These are phyloP conservation scores for Chaetomium olivaceum DNA, from an alignment of 2,329 filamentous ascomycete species.

Conservation along the genomic window DNA sequence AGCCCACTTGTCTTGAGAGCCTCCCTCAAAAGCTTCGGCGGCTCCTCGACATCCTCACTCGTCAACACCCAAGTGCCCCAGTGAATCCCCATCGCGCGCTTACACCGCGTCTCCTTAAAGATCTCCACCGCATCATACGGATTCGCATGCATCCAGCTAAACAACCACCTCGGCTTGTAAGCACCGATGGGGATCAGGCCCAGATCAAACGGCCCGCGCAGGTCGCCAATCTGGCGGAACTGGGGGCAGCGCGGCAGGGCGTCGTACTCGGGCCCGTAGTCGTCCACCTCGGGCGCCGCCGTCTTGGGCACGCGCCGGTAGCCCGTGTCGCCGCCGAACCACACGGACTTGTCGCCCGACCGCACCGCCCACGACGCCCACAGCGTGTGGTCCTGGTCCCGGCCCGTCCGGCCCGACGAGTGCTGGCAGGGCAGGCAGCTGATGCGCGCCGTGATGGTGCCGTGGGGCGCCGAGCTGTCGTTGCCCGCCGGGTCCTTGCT, in stretches of 20 bases:
- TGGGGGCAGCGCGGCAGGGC: constrained; percentile 75
- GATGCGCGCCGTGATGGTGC: constrained; percentile 68
- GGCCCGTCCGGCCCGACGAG: constrained; percentile 65
- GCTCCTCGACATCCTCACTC: constrained; percentile 80
- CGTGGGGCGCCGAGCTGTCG: constrained; percentile 27
- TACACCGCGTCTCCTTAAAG: constrained; percentile 79
- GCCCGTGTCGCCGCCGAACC: constrained; percentile 88
- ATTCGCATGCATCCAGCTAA: constrained; percentile 82
- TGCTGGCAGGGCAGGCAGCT: constrained; percentile 86
- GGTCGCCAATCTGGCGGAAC: constrained; percentile 78
- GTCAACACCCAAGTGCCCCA: constrained; percentile 92
- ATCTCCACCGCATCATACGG: constrained; percentile 88
- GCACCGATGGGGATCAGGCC: constrained; percentile 93
- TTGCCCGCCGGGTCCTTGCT: constrained; percentile 12
- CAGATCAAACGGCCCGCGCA: constrained; percentile 83
- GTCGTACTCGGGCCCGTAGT: constrained; percentile 68
- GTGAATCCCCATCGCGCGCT: constrained; percentile 79
- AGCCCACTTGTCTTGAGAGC: constrained; percentile 69
- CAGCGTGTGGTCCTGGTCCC: constrained; percentile 74
- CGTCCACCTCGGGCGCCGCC: constrained; percentile 61
- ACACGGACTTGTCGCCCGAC: constrained; percentile 75
- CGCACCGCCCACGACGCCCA: constrained; percentile 86
- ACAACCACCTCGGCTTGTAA: constrained; percentile 71
- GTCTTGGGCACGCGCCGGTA: constrained; percentile 75
- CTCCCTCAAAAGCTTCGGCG: constrained; percentile 69